Evolutionary conservation across 1,284 basidiomycete genomes (phyloP).

Genomic region (Puccinia triticina): DNA sequence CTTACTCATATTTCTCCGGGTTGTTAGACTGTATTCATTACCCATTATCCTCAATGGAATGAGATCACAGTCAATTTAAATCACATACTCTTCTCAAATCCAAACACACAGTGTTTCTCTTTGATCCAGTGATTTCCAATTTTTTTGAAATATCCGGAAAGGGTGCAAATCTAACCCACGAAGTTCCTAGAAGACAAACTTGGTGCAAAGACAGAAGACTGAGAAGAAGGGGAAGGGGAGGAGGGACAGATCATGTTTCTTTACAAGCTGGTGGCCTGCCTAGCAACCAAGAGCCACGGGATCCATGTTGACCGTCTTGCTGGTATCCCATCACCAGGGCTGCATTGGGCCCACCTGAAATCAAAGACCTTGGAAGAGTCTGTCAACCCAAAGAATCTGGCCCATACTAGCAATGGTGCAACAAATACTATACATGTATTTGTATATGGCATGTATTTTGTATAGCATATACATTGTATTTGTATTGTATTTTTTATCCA

Average conservation of each 20-base stretch:
- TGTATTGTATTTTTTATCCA: too few species aligned
- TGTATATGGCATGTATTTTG: too few species aligned
- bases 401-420: too few species aligned
- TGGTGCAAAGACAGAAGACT: background rate
- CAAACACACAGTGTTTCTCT: background rate
- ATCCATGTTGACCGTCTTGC: too few species aligned
- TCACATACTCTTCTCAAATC: background rate
- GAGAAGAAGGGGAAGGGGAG: background rate
- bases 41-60: conserved; percentile 38
- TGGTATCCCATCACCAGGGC: too few species aligned
- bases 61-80: conserved; percentile 23
- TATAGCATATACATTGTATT: too few species aligned
- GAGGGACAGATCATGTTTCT: conserved; percentile 56
- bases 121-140: background rate
- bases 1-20: conserved; percentile 55
- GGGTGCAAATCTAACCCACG: conserved; percentile 39
- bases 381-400: too few species aligned
- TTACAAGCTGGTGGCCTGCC: conserved; percentile 56
- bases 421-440: too few species aligned
- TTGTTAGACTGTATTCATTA: conserved; percentile 44
- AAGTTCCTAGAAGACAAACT: conserved; percentile 6
- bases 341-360: too few species aligned
- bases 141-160: background rate
- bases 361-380: too few species aligned
- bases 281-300: conserved; percentile 56